Evolutionary conservation across 192 early-diverging fungal genomes (phyloP).

Genomic region (Pilaira anomala): DNA sequence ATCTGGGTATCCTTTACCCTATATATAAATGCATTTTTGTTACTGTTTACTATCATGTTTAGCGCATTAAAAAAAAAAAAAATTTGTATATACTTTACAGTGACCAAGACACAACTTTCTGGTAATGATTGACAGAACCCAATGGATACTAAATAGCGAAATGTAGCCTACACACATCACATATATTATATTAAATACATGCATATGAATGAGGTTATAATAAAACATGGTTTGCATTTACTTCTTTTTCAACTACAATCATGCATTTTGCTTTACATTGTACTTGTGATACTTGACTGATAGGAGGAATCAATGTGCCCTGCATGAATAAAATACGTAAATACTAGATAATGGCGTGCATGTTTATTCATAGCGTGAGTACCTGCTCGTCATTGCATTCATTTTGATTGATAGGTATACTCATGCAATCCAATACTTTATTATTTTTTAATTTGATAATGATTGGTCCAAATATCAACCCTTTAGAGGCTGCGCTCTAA

Average conservation of each 20-base stretch:
- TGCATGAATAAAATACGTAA: not conserved
- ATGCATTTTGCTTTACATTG: conserved; percentile 15
- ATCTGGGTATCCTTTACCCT: conserved; percentile 36
- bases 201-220: too few species aligned
- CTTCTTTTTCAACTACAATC: conserved; percentile 36
- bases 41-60: not conserved
- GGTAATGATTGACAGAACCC: conserved; percentile 17
- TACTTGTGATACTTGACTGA: conserved; percentile 21
- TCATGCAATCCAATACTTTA: conserved; percentile 17
- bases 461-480: conserved; percentile 28
- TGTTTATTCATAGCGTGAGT: not conserved
- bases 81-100: conserved; percentile 17
- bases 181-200: too few species aligned
- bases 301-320: conserved; percentile 12
- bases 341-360: not conserved
- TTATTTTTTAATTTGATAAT: conserved; percentile 23
- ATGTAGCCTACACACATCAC: conserved; percentile 27
- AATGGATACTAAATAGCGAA: conserved; percentile 25
- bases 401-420: not conserved
- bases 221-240: not conserved
- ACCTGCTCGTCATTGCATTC: conserved; percentile 3
- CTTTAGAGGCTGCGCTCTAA: conserved; percentile 27
- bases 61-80: not conserved
- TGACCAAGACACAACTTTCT: conserved; percentile 25
- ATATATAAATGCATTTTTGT: not conserved